Evolutionary conservation across 805 yeast genomes (phyloP).

Genomic region (Yamadazyma ubonensis): DNA sequence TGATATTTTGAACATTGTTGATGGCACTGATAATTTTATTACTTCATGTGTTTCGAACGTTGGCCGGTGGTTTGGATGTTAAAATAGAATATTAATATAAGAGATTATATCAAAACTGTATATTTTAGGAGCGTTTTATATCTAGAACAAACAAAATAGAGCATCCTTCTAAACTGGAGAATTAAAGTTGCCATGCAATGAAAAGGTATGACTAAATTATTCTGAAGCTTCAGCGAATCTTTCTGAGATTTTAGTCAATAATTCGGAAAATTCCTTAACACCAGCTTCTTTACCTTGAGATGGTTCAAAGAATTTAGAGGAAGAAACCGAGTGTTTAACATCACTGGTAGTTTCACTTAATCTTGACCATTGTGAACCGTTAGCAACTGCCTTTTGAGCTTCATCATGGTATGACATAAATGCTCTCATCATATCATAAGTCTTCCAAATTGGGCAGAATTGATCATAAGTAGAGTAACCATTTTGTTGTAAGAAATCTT

Average conservation of each 20-base stretch:
- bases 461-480: slow-evolving; percentile 98
- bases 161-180: slow-evolving; percentile 5
- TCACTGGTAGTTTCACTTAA: slow-evolving; percentile 85
- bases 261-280: slow-evolving; percentile 71
- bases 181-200: slow-evolving; percentile 5
- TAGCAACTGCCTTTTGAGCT: slow-evolving; percentile 94
- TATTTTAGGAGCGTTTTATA: slow-evolving; percentile 4
- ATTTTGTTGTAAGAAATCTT: slow-evolving; percentile 98
- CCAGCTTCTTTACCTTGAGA: slow-evolving; percentile 82
- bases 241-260: slow-evolving; percentile 75
- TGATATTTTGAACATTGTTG: slow-evolving; percentile 11
- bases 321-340: slow-evolving; percentile 88
- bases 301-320: slow-evolving; percentile 96
- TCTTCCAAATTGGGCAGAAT: slow-evolving; percentile 99
- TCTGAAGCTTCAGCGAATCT: slow-evolving; percentile 95
- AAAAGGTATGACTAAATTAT: slow-evolving; percentile 31
- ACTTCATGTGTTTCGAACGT: slow-evolving; percentile 10
- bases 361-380: slow-evolving; percentile 94
- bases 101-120: background rate
- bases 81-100: background rate
- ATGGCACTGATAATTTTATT: slow-evolving; percentile 15
- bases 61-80: slow-evolving; percentile 3
- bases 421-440: slow-evolving; percentile 96
- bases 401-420: slow-evolving; percentile 91
- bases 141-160: slow-evolving; percentile 2